Percentiles rank a stretch among this genome's conserved stretches.
Evolutionary conservation across 2,329 filamentous ascomycete genomes (phyloP).

Genomic region (Cucurbitaria berberidis): DNA sequence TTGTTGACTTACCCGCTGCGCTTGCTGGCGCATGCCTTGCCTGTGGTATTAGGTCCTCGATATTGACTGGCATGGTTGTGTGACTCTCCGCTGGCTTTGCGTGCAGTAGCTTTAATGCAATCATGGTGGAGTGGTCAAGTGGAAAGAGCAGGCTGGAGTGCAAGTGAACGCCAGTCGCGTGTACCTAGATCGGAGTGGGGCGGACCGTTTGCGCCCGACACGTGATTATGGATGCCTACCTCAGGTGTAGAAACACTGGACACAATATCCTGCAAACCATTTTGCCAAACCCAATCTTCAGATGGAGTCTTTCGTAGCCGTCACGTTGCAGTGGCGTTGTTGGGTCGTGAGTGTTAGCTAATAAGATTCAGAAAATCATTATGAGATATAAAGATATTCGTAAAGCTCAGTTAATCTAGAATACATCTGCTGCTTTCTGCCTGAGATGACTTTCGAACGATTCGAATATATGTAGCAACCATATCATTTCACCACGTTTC

Average conservation of each 20-base stretch:
- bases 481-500: no score
- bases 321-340: no score
- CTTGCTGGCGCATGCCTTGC: slow-evolving; percentile 1
- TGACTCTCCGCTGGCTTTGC: not conserved
- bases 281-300: no score
- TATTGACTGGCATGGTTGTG: slow-evolving; percentile 1
- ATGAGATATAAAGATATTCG: not conserved
- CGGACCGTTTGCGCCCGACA: slow-evolving; percentile 7
- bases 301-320: no score
- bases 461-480: no score
- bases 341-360: not conserved
- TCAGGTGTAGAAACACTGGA: not conserved
- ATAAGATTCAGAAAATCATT: not conserved
- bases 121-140: not conserved
- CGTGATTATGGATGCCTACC: not conserved
- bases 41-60: not conserved
- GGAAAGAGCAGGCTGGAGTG: not conserved
- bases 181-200: slow-evolving; percentile 10
- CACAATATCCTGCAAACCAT: no score
- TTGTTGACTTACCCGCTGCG: slow-evolving; percentile 2
- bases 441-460: not conserved
- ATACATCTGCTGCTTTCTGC: not conserved
- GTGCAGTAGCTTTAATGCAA: not conserved
- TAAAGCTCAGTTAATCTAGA: not conserved
- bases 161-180: not conserved